Base-by-base conservation (phyloP, 352 stramenopile species). In the Blastocystis sp. region DNA sequence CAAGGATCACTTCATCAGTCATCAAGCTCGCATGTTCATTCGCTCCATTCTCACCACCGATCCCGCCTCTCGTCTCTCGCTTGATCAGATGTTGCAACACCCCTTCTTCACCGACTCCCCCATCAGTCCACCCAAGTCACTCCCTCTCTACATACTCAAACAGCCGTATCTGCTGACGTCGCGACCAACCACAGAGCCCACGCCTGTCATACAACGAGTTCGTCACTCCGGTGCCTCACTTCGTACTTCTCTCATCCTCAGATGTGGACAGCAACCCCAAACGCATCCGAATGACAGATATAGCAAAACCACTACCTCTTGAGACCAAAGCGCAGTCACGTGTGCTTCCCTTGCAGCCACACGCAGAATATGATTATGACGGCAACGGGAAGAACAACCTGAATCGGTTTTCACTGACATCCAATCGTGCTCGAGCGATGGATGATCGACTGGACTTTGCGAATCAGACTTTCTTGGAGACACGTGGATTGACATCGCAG, bases 91-190 rank as follows among this genome's bases (percentile, higher is more conserved):
- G 78, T 7, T 76, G 18, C 63, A 89, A 47, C 78, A 89, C 43
- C 78, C 78, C 50, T 89, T 89, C 78, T 89, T 89, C 47, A 89
- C 78, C 34, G 78, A 89, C 26, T 89, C 78, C 7, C 78, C 78
- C 30, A 89, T 89, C 53, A 45, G 24, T 54, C 78, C 78, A 37
- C 78, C 78, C 53, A 89, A 76, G 41, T 76, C 53, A 30, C 78
- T 89, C 41, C 78, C 78, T 26, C 78, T 78, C 55, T 79, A 79
- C 55, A 89, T 89, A 47, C 55, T 89, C n/a, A 41, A 65, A 16
- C 43, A 76, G 53, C 78, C 78, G n/a, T 89, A 76, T 41, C 53
- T 79, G 24, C 43, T 89, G 20, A 65, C 78, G 39, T 24, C 78
- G 54, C 78, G 63, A 37, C 16, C 39, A 47, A 13, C 41, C 53